These are phyloP conservation scores for Annulohypoxylon bovei DNA, from an alignment of 495 filamentous ascomycete species.

Conservation along the genomic window DNA sequence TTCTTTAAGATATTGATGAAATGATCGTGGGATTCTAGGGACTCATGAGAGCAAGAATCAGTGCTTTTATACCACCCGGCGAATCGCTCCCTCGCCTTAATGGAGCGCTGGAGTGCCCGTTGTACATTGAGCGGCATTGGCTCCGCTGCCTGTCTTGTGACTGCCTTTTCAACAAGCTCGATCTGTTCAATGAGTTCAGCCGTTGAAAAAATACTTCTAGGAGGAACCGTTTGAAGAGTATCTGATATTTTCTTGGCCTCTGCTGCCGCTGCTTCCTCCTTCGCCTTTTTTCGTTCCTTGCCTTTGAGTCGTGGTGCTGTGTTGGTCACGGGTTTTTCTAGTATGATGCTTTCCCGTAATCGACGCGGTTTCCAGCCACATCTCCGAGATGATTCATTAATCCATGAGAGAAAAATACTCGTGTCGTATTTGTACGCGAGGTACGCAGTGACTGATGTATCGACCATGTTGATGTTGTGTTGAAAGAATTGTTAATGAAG, in stretches of 20 bases:
- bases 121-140: neutral
- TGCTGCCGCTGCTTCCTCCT: neutral
- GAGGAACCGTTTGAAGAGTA: neutral
- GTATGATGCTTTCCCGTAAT: neutral
- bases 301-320: neutral
- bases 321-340: neutral
- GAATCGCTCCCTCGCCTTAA: neutral
- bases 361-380: neutral
- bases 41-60: neutral
- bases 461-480: neutral
- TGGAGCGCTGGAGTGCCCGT: neutral
- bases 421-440: neutral
- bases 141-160: neutral
- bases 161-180: neutral
- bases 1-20: neutral
- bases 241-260: neutral
- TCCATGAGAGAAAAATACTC: neutral
- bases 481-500: neutral
- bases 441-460: neutral
- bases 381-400: neutral
- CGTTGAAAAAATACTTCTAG: neutral
- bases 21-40: neutral
- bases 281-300: neutral
- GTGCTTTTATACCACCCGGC: neutral
- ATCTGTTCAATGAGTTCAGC: neutral